Conservation (phyloP, 768 basidiomycete species). For the Kwoniella shandongensis region DNA sequence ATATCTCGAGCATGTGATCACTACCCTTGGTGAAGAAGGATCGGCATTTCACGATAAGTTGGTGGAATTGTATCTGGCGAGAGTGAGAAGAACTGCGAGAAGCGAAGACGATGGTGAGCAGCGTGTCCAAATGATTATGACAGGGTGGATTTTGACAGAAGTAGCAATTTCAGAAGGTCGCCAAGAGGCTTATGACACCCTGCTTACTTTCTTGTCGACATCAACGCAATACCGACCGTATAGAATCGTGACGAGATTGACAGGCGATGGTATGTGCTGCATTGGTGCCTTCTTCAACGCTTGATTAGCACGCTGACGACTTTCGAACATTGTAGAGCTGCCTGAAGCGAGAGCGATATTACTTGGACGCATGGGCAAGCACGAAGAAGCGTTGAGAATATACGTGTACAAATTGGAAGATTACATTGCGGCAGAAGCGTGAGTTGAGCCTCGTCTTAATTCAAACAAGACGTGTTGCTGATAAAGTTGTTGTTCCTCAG, state of each 20-base stretch:
- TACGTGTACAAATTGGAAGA: slow-evolving; percentile 87
- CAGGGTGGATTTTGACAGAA: too few species aligned
- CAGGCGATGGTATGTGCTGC: slow-evolving; percentile 67
- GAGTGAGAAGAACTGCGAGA: slow-evolving; percentile 59
- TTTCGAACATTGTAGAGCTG: slow-evolving; percentile 61
- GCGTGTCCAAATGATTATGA: too few species aligned
- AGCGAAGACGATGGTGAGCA: slow-evolving; percentile 60
- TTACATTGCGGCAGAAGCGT: slow-evolving; percentile 87
- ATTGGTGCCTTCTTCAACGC: neutral
- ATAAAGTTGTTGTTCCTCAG: slow-evolving; percentile 55
- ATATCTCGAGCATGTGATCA: slow-evolving; percentile 83
- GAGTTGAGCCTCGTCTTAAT: slow-evolving; percentile 42
- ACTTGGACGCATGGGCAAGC: slow-evolving; percentile 81
- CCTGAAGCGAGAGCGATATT: slow-evolving; percentile 90
- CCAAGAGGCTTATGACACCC: slow-evolving; percentile 63
- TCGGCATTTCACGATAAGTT: slow-evolving; percentile 81
- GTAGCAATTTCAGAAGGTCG: slow-evolving; percentile 56
- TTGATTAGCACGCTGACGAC: neutral
- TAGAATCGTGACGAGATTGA: slow-evolving; percentile 76
- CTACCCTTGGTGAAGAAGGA: slow-evolving; percentile 67
- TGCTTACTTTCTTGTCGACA: slow-evolving; percentile 72
- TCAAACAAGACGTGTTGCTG: slow-evolving; percentile 1
- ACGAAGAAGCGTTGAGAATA: slow-evolving; percentile 90
- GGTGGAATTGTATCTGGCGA: slow-evolving; percentile 77
- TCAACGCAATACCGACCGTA: slow-evolving; percentile 73